Base-by-base conservation (phyloP, 176 grass and related monocot species). In the Tillandsia leiboldiana region DNA sequence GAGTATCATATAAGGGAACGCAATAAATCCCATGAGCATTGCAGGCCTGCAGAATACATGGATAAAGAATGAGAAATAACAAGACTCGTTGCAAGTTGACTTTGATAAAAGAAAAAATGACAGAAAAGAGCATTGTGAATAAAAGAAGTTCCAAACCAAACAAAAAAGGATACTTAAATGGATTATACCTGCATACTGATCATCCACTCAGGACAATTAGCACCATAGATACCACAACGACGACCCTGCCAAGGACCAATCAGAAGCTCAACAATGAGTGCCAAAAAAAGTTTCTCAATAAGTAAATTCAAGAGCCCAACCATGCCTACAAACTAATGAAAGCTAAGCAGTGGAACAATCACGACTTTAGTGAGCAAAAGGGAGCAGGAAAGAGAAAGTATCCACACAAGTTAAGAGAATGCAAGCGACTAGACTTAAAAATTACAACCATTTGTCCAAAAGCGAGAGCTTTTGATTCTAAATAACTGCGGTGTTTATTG, bases 1-100 rank as follows among this genome's bases (percentile, higher is more conserved):
- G 91, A 73, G 91, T 96, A 79, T 96, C 91, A 63, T 96, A 96
- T 61, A 96, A 83, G 51, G 91, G 91, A 58, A 91, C 87, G 65
- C 91, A 96, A 65, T 85, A 81, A 68, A 96, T 70, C 47, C 91
- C 91, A 72, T 96, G 84, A 54, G 91, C 91, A 74, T 91, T 96
- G 77, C 85, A 92, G 75, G 89, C 85, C 85, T 92, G 80, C 33
- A 88, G 54, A 83, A 27, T 11, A 76, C 75, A 73, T 49, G 72
- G n/a, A 59, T 52, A 49, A 24, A 64, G 53, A 75, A 67, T 75
- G 72, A 48, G 73, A 71, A 48, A 48, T 33, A 64, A 73, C 6
- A 66, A 67, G 27, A 67, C 29, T 14, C 11, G 17, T 47, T 9
- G 10, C 29, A 18, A 14, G 15, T 67, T 17, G 26, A 15, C 29